Evolutionary conservation across 164 flowering plant species (phyloP).

Genomic region (Akebia trifoliata): DNA sequence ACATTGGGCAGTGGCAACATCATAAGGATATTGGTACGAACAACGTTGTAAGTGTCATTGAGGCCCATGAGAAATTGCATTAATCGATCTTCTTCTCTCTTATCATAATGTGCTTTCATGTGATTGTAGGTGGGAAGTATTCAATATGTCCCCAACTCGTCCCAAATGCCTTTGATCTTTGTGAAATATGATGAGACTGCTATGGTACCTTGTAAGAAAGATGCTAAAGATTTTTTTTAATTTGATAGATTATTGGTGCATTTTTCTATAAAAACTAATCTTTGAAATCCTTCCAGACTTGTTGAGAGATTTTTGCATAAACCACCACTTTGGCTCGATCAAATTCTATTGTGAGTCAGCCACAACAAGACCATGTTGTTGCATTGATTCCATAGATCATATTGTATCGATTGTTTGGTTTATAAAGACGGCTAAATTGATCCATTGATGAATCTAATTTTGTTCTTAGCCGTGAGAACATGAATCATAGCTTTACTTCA

Average conservation of each 20-base stretch:
- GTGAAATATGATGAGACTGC: background rate
- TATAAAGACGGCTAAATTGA: background rate
- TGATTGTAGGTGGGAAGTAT: background rate
- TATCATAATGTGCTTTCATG: background rate
- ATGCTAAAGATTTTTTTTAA: background rate
- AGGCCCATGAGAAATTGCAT: constrained; percentile 16
- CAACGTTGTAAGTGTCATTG: background rate
- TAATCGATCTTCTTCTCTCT: background rate
- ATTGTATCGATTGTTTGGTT: too few species aligned
- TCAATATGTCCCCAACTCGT: background rate
- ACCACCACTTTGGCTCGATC: background rate
- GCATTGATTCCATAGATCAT: background rate
- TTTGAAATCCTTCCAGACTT: background rate
- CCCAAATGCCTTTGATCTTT: background rate
- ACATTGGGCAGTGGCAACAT: constrained; percentile 9
- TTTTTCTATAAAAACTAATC: background rate
- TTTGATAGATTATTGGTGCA: background rate
- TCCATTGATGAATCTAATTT: background rate
- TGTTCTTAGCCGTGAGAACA: too few species aligned
- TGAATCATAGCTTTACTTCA: background rate
- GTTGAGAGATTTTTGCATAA: background rate
- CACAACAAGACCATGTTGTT: background rate
- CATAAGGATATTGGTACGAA: constrained; percentile 4
- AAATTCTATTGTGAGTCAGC: background rate
- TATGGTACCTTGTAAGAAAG: background rate